Evolutionary conservation across 192 early-diverging fungal genomes (phyloP), one percentile per base, ranked within the genome.

Genomic region (Spizellomyces punctatus): DNA sequence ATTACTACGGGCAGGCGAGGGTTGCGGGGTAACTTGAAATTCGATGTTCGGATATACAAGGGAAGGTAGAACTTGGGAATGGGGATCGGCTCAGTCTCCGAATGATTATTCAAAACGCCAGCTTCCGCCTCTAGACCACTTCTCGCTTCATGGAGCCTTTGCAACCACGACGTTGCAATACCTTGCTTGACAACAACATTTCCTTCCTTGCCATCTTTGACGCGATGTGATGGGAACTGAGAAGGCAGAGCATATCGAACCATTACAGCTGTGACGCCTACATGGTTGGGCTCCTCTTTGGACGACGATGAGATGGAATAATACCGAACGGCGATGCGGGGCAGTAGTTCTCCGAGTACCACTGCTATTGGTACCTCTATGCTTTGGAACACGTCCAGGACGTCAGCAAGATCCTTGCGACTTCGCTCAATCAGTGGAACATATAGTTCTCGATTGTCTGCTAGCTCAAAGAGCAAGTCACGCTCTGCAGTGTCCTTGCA

Each of bases 291-390:
- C 47, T 85, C 76, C 43, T 89, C 87, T 65, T 88, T 91, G 55
- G 93, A 81, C 14, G 93, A 93, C 10, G 95, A 96, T n/a, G 95
- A 96, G 50, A 99, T 98, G 47, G 95, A 96, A 78, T 99, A 99
- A 81, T 96, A 94, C 17, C 98, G 92, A 17, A 93, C 86, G 70
- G 91, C 89, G 47, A 96, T 86, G 45, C 92, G 90, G 55, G 91
- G 85, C 16, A 95, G 83, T 10, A 91, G 84, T 75, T 96, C 86
- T 17, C 73, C 91, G 52, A 98, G 83, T 44, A 95, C 82, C 22
- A 93, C 84, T 67, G 89, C 89, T 63, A 94, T 84, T 0, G 98
- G 98, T 61, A 71, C 61, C 68, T 87, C 80, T 46, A 82, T 74
- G 19, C 81, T 82, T 22, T 84, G 79, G 66, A 92, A 89, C n/a